Evolutionary conservation across 176 grass and related monocot genomes (phyloP).

Genomic region (Guadua angustifolia): DNA sequence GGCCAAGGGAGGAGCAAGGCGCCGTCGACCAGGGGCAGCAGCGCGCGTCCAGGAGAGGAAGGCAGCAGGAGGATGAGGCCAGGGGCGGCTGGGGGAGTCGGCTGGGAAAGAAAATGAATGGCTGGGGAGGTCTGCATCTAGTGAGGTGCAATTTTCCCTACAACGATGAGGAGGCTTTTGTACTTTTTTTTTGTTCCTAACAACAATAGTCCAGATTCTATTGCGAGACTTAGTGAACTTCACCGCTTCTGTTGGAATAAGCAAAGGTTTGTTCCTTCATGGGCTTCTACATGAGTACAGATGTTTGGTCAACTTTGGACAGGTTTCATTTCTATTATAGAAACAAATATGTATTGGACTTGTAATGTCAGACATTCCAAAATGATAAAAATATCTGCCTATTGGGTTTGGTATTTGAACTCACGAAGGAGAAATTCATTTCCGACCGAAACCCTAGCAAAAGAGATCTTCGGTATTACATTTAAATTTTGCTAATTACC

Average conservation of each 20-base stretch:
- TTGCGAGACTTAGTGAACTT: neutral
- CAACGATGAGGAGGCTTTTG: neutral
- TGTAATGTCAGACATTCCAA: neutral
- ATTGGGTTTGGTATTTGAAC: slow-evolving; percentile 21
- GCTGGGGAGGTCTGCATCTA: neutral
- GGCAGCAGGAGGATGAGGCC: too few species aligned
- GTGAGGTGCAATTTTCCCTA: neutral
- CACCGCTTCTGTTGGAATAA: slow-evolving; percentile 1
- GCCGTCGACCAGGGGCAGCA: too few species aligned
- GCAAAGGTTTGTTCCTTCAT: neutral
- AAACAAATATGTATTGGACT: neutral
- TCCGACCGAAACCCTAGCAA: too few species aligned
- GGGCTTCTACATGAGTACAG: neutral
- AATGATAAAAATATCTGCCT: slow-evolving; percentile 34
- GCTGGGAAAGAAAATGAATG: too few species aligned
- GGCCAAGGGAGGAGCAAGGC: too few species aligned
- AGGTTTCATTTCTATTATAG: neutral
- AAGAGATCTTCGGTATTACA: too few species aligned
- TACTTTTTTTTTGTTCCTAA: neutral
- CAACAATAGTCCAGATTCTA: neutral
- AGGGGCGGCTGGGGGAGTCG: too few species aligned
- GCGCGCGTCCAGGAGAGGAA: too few species aligned
- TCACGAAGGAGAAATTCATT: too few species aligned
- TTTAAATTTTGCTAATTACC: too few species aligned
- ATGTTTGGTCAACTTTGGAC: slow-evolving; percentile 16